Percentiles rank a stretch among this genome's conserved stretches.
Evolutionary conservation across 192 early-diverging fungal species (phyloP).

Genomic region (Dispira simplex): DNA sequence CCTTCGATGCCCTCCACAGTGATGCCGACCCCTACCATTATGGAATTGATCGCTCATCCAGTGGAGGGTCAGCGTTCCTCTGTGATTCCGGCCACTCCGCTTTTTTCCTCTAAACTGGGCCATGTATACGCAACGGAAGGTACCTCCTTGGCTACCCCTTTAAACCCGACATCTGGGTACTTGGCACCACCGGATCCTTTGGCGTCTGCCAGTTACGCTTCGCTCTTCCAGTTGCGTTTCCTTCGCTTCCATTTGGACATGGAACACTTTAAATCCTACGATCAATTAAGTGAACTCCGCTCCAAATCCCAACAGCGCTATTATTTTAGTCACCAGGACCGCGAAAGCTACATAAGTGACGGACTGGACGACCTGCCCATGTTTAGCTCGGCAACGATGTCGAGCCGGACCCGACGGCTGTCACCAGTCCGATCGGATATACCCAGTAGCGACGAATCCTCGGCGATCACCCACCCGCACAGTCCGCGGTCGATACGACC

Average conservation of each 20-base stretch:
- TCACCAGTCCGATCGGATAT: no score
- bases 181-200: no score
- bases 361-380: no score
- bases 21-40: not conserved
- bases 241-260: slow-evolving; percentile 2
- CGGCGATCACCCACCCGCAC: no score
- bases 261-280: slow-evolving; percentile 7
- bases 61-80: not conserved
- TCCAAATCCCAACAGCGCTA: slow-evolving; percentile 4
- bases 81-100: not conserved
- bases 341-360: not conserved
- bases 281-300: not conserved
- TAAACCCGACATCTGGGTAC: no score
- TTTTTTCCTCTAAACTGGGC: not conserved
- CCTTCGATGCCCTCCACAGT: not conserved
- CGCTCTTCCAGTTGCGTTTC: not conserved
- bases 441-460: no score
- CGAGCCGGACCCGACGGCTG: no score
- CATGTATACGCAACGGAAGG: not conserved
- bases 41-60: not conserved
- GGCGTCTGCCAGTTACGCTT: not conserved
- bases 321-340: not conserved
- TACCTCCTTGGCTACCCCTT: not conserved
- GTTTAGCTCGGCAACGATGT: no score
- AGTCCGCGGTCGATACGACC: no score